A percentile compares a stretch with the other conserved stretches of the same genome.
phyloP scores from a whole-genome alignment of 1,284 basidiomycete species.

The Ganoderma meredithae region DNA sequence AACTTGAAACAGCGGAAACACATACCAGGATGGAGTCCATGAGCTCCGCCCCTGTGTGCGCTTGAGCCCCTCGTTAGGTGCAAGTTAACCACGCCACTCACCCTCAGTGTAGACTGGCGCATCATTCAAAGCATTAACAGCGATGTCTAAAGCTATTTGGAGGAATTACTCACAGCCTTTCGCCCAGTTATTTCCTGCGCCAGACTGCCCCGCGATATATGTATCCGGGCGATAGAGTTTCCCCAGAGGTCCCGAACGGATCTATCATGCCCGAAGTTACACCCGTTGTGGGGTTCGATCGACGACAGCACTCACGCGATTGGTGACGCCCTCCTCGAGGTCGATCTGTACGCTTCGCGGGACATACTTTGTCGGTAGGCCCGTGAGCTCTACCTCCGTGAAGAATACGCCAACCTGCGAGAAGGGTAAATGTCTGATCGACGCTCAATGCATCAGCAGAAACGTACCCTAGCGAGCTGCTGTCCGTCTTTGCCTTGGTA shows the following conservation, averaged over 20 bases:
- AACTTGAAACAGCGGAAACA: not conserved
- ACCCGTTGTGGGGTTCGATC: not conserved
- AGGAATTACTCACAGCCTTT: conserved; percentile 76
- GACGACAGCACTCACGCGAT: conserved; percentile 57
- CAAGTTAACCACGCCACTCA: conserved; percentile 35
- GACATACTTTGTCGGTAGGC: conserved; percentile 75
- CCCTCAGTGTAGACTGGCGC: conserved; percentile 86
- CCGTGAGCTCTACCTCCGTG: conserved; percentile 58
- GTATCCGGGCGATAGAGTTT: conserved; percentile 90
- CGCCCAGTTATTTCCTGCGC: conserved; percentile 95
- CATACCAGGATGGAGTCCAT: conserved; percentile 84
- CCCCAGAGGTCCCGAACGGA: conserved; percentile 75
- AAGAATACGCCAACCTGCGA: conserved; percentile 79
- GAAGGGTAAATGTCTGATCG: not conserved
- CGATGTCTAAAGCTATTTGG: no score
- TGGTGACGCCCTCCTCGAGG: conserved; percentile 90
- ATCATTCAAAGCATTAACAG: not conserved
- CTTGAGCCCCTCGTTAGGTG: not conserved
- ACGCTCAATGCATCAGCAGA: not conserved
- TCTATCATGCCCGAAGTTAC: conserved; percentile 45
- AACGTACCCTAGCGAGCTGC: conserved; percentile 53
- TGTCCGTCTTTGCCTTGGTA: conserved; percentile 57
- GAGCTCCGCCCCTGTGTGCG: conserved; percentile 81
- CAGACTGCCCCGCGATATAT: conserved; percentile 74
- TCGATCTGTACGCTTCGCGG: conserved; percentile 94